phyloP scores from a whole-genome alignment of 306 rosid species.

The Bauhinia variegata region DNA sequence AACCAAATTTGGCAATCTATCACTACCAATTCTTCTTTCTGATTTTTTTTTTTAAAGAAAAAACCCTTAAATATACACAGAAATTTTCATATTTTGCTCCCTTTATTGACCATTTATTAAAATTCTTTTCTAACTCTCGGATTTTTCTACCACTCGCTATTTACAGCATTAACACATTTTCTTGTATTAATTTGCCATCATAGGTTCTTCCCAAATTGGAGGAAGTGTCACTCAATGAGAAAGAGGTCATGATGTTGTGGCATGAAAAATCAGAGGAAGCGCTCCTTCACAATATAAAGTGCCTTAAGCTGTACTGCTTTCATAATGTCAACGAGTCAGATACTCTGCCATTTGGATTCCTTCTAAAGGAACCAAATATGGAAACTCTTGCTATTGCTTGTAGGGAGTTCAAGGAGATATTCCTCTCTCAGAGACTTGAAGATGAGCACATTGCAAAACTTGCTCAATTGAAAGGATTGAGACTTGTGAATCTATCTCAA shows the following conservation, averaged over 20 bases:
- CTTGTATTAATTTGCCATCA: not conserved
- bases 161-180: too few relatives aligned
- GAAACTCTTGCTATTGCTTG: not conserved
- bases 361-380: not conserved
- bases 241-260: not conserved
- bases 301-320: fast-evolving
- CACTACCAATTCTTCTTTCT: too few relatives aligned
- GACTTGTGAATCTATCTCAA: fast-evolving
- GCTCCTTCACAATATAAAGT: not conserved
- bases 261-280: not conserved
- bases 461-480: not conserved
- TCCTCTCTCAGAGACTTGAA: not conserved
- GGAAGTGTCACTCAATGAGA: not conserved
- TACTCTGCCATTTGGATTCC: not conserved
- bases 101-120: too few relatives aligned
- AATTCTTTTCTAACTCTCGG: too few relatives aligned
- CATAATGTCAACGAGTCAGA: not conserved
- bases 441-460: not conserved
- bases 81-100: too few relatives aligned
- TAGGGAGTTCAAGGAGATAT: not conserved
- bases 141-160: too few relatives aligned
- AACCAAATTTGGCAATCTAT: too few relatives aligned
- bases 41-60: too few relatives aligned
- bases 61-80: too few relatives aligned
- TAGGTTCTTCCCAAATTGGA: not conserved